These are phyloP conservation scores for Euclidium syriacum DNA, from an alignment of 345 rosid genomes.

Conservation along the genomic window DNA sequence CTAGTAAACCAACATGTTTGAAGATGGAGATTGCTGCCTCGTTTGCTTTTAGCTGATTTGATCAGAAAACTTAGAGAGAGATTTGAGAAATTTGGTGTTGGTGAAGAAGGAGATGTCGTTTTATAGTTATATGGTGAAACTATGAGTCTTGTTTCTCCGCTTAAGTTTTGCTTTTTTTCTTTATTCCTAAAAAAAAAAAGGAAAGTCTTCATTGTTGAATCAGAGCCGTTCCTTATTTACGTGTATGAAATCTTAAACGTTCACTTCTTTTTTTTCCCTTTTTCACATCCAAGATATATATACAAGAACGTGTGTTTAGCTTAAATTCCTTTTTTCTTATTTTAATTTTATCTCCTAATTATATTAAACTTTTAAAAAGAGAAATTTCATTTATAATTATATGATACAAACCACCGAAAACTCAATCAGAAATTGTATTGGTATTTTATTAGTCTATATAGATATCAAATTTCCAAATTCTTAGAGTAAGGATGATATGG, in stretches of 20 bases:
- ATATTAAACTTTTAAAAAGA: neutral
- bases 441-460: no score
- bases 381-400: no score
- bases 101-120: no score
- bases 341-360: neutral
- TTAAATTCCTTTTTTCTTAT: neutral
- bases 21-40: neutral
- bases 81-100: neutral
- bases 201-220: neutral
- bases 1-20: conserved; percentile 71
- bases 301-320: no score
- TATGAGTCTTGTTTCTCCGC: neutral
- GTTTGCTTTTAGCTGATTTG: neutral
- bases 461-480: no score
- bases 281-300: no score
- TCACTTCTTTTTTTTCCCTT: neutral
- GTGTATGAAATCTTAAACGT: neutral
- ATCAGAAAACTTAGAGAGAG: neutral
- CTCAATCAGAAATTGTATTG: no score
- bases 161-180: neutral
- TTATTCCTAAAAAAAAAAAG: neutral
- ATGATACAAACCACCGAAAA: no score
- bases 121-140: conserved; percentile 4
- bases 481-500: no score
- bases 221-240: neutral